Evolutionary conservation across 148 eudicot species (phyloP).

Genomic region (Chenopodium suecicum): DNA sequence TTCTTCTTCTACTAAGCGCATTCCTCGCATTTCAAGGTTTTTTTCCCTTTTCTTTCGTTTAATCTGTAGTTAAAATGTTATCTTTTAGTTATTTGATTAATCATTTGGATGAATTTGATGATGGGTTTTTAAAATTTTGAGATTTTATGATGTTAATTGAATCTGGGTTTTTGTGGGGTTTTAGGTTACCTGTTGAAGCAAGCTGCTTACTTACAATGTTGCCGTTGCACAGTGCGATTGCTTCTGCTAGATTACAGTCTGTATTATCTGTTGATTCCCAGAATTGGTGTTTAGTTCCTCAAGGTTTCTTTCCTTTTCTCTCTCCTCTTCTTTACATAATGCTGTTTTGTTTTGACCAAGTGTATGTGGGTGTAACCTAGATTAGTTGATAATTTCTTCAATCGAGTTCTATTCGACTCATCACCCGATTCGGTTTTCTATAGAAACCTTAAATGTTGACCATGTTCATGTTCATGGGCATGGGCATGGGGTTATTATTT

Average conservation of each 20-base stretch:
- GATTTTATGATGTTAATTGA: conserved; percentile 13
- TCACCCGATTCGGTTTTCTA: neutral
- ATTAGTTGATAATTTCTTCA: neutral
- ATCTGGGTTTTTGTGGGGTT: conserved; percentile 21
- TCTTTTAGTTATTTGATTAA: neutral
- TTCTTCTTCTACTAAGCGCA: conserved; percentile 27
- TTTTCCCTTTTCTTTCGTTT: neutral
- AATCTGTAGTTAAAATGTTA: neutral
- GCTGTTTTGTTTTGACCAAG: neutral
- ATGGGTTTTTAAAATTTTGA: conserved; percentile 18
- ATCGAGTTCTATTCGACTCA: neutral
- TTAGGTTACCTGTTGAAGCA: conserved; percentile 35
- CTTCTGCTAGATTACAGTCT: conserved; percentile 44
- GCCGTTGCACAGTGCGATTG: conserved; percentile 45
- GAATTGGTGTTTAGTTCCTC: conserved; percentile 52
- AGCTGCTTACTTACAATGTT: conserved; percentile 42
- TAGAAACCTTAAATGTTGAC: no score
- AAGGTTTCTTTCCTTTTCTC: conserved; percentile 29
- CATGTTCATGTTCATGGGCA: neutral
- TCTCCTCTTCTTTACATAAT: neutral
- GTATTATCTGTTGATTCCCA: conserved; percentile 43
- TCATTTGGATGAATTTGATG: conserved; percentile 1
- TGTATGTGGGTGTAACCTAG: neutral
- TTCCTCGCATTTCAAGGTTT: conserved; percentile 34
- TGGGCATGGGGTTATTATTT: neutral